These are phyloP conservation scores for Phytopythium vexans DNA, from an alignment of 352 stramenopile species.

Conservation along the genomic window DNA sequence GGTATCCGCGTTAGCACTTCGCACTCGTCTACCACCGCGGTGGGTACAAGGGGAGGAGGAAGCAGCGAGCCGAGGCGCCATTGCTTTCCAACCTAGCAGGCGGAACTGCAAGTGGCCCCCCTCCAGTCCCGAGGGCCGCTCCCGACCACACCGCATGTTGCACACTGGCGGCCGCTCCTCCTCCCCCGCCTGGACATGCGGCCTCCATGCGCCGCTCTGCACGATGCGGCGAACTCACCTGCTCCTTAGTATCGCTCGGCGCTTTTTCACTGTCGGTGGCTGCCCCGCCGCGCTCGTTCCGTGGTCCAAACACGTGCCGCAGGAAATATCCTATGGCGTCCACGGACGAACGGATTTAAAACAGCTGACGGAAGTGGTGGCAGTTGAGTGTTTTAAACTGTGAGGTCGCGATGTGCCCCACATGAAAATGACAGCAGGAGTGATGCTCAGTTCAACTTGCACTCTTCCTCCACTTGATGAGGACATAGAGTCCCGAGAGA, in stretches of 20 bases:
- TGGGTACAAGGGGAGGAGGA: too few relatives aligned
- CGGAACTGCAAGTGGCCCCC: too few relatives aligned
- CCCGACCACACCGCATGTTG: too few relatives aligned
- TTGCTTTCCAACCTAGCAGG: too few relatives aligned
- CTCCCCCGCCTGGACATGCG: neutral
- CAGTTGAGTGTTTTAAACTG: neutral
- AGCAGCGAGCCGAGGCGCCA: too few relatives aligned
- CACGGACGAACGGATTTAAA: too few relatives aligned
- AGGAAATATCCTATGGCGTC: constrained; percentile 9
- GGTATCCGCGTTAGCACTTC: neutral
- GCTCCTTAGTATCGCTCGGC: constrained; percentile 2
- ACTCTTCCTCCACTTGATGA: too few relatives aligned
- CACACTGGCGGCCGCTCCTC: neutral
- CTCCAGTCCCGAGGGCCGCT: too few relatives aligned
- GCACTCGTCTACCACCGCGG: too few relatives aligned
- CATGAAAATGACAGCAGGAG: neutral
- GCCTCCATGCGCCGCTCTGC: neutral
- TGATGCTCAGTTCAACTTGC: too few relatives aligned
- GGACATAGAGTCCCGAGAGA: too few relatives aligned
- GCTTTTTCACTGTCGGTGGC: constrained; percentile 8
- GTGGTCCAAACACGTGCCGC: neutral
- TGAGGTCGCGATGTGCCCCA: neutral
- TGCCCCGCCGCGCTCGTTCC: neutral
- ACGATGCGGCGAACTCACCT: constrained; percentile 2
- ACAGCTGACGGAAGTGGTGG: too few relatives aligned